Base-by-base conservation (phyloP, 2,329 filamentous ascomycete species). In the Tolypocladium ophioglossoides region DNA sequence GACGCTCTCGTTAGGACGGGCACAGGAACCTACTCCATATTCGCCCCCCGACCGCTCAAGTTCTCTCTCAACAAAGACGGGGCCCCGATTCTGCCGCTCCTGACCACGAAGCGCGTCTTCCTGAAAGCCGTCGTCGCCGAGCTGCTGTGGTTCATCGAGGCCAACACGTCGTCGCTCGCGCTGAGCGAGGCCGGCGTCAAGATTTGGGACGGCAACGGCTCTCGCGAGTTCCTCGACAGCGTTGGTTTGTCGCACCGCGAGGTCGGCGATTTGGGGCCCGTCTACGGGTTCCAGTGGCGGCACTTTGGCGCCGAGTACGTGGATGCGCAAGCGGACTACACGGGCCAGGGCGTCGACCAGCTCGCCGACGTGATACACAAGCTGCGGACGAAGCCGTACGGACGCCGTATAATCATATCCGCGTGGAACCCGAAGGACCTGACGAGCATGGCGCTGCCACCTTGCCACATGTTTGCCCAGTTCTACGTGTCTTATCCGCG, bases 271-370 rank as follows among this genome's bases (percentile, higher is more conserved):
- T 78, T 99, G 0, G 94, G 94, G 0, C 94, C 94, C 34, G 91
- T 97, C 0, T 99, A 99, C 68, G 94, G 94, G 2, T 99, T 99
- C 74, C 94, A 99, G 72, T 99, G 94, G 94, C 87, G 94, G 3
- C 92, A 97, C 72, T 99, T 99, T 65, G 94, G 94, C 51, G 94
- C 94, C 5, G 84, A 90, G 57, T 99, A 99, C 69, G 75, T 85
- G 20, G 87, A 92, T 65, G 80, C 85, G 16, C 76, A 84, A 59
- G 80, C 87, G 0, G 90, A 97, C 68, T 99, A 99, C 71, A 78
- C 83, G 0, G 91, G 89, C 0, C 78, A 95, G 68, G 94, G 94
- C 20, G 89, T 96, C 18, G 94, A 99, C 68, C 94, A 99, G 74
- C 78, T 99, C 39, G 87, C 88, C 18, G 87, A 95, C 56, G 85